These are phyloP conservation scores for Leccinum aurantiacum DNA, from an alignment of 768 basidiomycete species.

Conservation along the genomic window DNA sequence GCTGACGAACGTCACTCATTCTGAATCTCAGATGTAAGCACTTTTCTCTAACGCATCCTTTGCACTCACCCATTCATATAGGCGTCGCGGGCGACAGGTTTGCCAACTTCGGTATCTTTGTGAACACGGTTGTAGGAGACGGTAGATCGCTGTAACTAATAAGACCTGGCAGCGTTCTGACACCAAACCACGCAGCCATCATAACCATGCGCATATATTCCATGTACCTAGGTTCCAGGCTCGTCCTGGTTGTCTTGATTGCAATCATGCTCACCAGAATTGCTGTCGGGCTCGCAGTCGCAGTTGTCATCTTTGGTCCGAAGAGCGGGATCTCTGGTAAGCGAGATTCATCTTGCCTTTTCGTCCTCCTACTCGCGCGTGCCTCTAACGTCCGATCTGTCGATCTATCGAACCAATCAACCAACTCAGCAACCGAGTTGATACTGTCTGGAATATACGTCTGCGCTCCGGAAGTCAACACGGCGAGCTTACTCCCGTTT, in stretches of 20 bases:
- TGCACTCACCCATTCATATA: background rate
- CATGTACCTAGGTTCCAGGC: slow-evolving; percentile 20
- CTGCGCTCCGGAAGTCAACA: slow-evolving; percentile 11
- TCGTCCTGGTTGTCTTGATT: slow-evolving; percentile 9
- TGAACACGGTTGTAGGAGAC: slow-evolving; percentile 9
- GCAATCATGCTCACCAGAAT: slow-evolving; percentile 7
- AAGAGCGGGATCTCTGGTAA: slow-evolving; percentile 20
- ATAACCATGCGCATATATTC: slow-evolving; percentile 23
- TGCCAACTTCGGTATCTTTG: slow-evolving; percentile 16
- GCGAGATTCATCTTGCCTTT: background rate
- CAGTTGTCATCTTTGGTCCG: slow-evolving; percentile 14
- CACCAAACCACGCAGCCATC: slow-evolving; percentile 4
- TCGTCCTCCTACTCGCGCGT: no score
- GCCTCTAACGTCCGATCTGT: background rate
- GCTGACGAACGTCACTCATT: background rate
- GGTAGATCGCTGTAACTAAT: slow-evolving; percentile 1
- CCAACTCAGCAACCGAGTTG: slow-evolving; percentile 14
- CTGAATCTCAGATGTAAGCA: slow-evolving; percentile 12
- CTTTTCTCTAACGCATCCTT: background rate
- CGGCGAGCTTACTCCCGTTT: slow-evolving; percentile 4
- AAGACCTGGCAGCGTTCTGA: background rate
- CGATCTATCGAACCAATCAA: no score
- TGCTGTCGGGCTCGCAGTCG: slow-evolving; percentile 10
- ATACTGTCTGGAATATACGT: slow-evolving; percentile 18
- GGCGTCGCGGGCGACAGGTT: slow-evolving; percentile 14